These are phyloP conservation scores for Sporothrix brunneoviolacea DNA, from an alignment of 2,329 filamentous ascomycete species.

Conservation along the genomic window DNA sequence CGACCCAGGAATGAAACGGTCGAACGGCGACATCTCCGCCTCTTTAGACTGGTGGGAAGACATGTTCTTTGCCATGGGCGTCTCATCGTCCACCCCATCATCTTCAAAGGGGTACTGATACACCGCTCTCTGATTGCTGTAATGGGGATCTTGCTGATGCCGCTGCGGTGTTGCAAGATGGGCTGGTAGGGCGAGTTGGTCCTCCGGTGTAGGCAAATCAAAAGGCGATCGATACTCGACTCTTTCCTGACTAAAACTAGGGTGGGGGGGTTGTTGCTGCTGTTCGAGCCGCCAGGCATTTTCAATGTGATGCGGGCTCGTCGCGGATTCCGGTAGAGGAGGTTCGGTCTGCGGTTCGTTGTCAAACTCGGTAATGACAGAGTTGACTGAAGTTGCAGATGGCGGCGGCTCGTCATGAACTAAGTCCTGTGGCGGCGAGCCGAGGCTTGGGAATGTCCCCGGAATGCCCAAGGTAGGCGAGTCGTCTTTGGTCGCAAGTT, in stretches of 20 bases:
- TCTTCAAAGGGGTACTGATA: conserved; percentile 48
- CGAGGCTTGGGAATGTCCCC: conserved; percentile 49
- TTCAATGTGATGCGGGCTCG: background rate
- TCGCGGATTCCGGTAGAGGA: conserved; percentile 26
- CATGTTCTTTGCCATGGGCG: background rate
- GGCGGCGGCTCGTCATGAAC: conserved; percentile 41
- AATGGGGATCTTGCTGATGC: background rate
- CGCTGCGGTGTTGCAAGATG: background rate
- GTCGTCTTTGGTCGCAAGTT: conserved; percentile 33
- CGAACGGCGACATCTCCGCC: conserved; percentile 1
- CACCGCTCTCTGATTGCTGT: conserved; percentile 29
- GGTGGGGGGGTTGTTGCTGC: background rate
- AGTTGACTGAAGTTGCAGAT: conserved; percentile 53
- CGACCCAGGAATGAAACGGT: conserved; percentile 11
- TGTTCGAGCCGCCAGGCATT: background rate
- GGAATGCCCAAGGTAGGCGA: conserved; percentile 63
- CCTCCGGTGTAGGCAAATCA: conserved; percentile 11
- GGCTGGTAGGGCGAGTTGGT: background rate
- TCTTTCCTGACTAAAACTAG: conserved; percentile 1
- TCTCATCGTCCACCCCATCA: conserved; percentile 22
- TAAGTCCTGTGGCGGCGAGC: conserved; percentile 27
- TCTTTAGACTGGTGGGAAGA: background rate
- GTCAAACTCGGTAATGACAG: conserved; percentile 65
- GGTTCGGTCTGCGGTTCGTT: conserved; percentile 60
- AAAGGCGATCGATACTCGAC: conserved; percentile 20